Evolutionary conservation across 768 basidiomycete species (phyloP), one percentile per base, ranked within the genome.

Genomic region (Asterophora parasitica): DNA sequence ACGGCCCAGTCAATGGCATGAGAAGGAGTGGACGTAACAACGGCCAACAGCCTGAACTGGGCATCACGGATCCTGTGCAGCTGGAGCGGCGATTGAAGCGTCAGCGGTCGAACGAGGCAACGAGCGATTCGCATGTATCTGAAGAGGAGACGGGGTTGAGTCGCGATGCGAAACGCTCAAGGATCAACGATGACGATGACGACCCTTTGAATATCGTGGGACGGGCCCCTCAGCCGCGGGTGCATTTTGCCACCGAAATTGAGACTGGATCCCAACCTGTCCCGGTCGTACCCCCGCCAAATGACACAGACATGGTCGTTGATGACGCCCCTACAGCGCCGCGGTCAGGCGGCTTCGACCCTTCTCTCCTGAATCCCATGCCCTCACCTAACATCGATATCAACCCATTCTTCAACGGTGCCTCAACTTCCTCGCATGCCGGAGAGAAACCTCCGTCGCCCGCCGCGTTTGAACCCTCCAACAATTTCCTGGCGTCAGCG

Each of bases 31-130:
- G 85, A 2, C 75, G 91, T 34, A 73, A 81, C 46, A 88, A 81
- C 58, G 90, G 90, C 1, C 76, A 78, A 47, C 71, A 79, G 46
- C 84, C 82, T 3, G 89, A 92, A 58, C 66, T 86, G 30, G 55
- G 73, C 5, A 85, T 89, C 47, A 88, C 85, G 2, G 90, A 90
- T 58, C 84, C 85, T 12, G 75, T 81, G 20, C 75, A 79, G 56
- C 71, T 92, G 6, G 90, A 92, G 65, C 76, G 90, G 23, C 70
- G 77, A 49, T 67, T 89, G 58, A 91, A 91, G 72, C 66, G 88
- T 51, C 79, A 82, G 56, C 76, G 88, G 5, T 74, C 80, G 1
- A 75, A 77, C 20, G 78, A 79, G 26, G 74, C 74, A 23, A 73
- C 68, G 17, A 75, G 73, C 11, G 79, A 77, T 40, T 68, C 75